phyloP scores from a whole-genome alignment of 2,329 filamentous ascomycete genomes.

The Lachnellula hyalina region DNA sequence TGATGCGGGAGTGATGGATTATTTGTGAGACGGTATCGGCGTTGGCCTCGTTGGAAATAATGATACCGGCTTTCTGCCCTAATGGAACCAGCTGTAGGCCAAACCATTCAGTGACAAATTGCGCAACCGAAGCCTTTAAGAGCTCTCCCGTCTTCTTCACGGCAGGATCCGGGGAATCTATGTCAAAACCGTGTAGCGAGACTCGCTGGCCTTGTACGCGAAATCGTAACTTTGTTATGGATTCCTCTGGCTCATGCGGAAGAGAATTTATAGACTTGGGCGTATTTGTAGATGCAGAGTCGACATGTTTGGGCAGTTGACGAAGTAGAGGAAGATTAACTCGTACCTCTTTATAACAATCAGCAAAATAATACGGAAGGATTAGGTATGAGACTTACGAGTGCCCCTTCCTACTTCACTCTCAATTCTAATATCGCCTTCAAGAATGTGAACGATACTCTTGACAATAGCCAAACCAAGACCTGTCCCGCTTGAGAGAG shows the following conservation, averaged over 20 bases:
- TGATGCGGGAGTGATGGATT: background rate
- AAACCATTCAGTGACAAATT: constrained; percentile 29
- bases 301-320: constrained; percentile 22
- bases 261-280: constrained; percentile 19
- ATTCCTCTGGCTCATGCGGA: constrained; percentile 22
- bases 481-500: constrained; percentile 55
- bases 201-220: constrained; percentile 21
- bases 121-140: constrained; percentile 24
- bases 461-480: constrained; percentile 62
- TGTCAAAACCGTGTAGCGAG: constrained; percentile 27
- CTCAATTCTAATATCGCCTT: constrained; percentile 54
- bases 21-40: constrained; percentile 16
- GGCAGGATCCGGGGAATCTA: constrained; percentile 19
- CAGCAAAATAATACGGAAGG: constrained; percentile 3
- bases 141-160: constrained; percentile 15
- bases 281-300: constrained; percentile 10
- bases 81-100: constrained; percentile 27
- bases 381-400: constrained; percentile 33
- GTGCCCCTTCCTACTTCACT: constrained; percentile 52
- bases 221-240: constrained; percentile 18
- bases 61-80: constrained; percentile 21
- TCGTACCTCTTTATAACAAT: constrained; percentile 23
- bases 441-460: constrained; percentile 53
- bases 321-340: constrained; percentile 29
- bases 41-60: constrained; percentile 26